These are phyloP conservation scores for Ganoderma lingzhi DNA, from an alignment of 1,284 basidiomycete genomes.

Conservation along the genomic window DNA sequence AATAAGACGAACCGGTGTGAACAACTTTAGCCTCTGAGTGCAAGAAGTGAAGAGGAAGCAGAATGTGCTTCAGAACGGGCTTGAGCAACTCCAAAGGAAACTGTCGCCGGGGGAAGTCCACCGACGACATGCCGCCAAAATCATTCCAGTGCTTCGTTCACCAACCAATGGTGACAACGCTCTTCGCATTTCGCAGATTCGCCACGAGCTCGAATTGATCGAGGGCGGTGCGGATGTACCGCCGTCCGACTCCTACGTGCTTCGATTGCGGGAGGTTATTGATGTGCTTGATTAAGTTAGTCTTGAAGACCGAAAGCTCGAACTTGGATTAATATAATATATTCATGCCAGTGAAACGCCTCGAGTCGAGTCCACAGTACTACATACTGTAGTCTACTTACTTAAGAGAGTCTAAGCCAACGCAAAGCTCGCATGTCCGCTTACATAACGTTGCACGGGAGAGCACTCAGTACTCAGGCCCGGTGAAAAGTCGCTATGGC, in stretches of 20 bases:
- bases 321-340: too few species aligned
- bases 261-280: constrained; percentile 8
- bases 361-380: too few species aligned
- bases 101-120: constrained; percentile 8
- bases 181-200: background rate
- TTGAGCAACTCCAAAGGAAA: constrained; percentile 18
- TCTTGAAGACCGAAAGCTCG: constrained; percentile 6
- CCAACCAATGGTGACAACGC: too few species aligned
- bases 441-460: too few species aligned
- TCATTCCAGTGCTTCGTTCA: too few species aligned
- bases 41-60: constrained; percentile 34
- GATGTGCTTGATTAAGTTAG: background rate
- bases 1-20: constrained; percentile 31
- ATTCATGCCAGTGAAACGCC: too few species aligned
- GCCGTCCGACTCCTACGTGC: constrained; percentile 3
- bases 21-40: constrained; percentile 35
- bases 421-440: too few species aligned
- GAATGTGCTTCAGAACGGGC: constrained; percentile 23
- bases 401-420: too few species aligned
- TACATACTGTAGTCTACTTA: too few species aligned
- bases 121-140: too few species aligned
- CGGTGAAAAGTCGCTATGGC: too few species aligned
- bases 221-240: constrained; percentile 24
- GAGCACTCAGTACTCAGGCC: too few species aligned
- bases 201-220: constrained; percentile 26